Evolutionary conservation across 495 filamentous ascomycete genomes (phyloP), one percentile per base, ranked within the genome.

Genomic region (Thozetella sp.): DNA sequence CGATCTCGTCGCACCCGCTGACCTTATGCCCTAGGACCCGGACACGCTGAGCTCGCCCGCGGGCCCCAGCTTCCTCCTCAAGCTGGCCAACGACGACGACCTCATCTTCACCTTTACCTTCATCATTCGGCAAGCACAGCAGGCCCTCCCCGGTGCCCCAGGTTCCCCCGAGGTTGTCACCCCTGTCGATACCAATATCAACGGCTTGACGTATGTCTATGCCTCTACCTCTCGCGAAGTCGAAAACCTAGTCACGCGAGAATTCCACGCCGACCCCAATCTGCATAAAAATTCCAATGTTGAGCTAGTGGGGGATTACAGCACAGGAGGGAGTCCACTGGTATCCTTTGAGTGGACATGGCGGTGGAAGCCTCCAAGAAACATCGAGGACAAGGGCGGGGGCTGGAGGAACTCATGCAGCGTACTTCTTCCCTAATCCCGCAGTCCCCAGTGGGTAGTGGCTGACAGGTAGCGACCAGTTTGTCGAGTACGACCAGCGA

Each of bases 241-340:
- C 13, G 95, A 97, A 66, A 97, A 95, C 63, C 79, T 99, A 24
- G 88, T 97, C 48, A 97, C 92, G 22, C 81, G 93, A 61, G 95
- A 99, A 72, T 97, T 99, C 67, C 92, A 98, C 61, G 93, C 94
- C 25, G 93, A 99, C 64, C 95, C 96, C 0, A 99, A 99, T 71
- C 77, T 99, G 25, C 95, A 99, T 77, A 97, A 97, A 69, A 97
- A 98, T 64, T 85, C 93, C 23, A 97, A 97, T 72, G 95, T 99
- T 13, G 90, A 94, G 59, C 78, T 99, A 15, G 87, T 98, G 9
- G 95, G 95, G 0, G 92, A 95, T 69, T 97, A 85, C 72, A 81
- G 86, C 0, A 99, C 95, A 1, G 87, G 83, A 11, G 92, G 93
- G 19, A 90, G 81, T 60, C 77, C 88, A 12, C 93, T 92, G 3